Base-by-base conservation (phyloP, 2,329 filamentous ascomycete species). In the Pseudocercospora pini-densiflorae region DNA sequence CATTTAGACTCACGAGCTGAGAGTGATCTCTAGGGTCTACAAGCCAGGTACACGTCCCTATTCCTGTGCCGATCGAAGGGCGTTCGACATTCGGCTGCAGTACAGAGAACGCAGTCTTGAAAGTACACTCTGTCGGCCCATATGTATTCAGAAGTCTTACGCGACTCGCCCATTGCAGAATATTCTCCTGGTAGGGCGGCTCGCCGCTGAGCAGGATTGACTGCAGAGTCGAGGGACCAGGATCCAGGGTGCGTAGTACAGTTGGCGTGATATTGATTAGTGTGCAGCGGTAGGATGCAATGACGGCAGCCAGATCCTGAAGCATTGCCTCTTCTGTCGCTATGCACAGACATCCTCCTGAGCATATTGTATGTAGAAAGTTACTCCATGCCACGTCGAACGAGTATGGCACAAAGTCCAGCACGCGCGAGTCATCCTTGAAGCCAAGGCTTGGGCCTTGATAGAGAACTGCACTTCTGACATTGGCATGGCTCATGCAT, bases 211-310 rank as follows among this genome's bases (percentile, higher is more conserved):
- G 57, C 3, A 64, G 54, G 33, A 69, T 57, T 6, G 62, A 61
- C 19, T 61, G 16, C 1, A 69, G 60, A 16, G 59, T 57, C 8
- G 62, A 12, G 1, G 61, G 36, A n/a, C 24, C 53, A 0, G 79
- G 78, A 10, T 80, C 76, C 2, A 85, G 60, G 0, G 80, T 80
- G 16, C 79, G 78, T 0, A 86, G 84, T 16, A 90, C 80, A 0
- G 86, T 81, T 1, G 87, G 85, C 0, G 88, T 89, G 72, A 88
- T 81, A 68, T 85, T 82, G 0, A 83, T 83, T 79, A 83, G 5
- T 79, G 79, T 36, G 89, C 85, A 0, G 23, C 49, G 36, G 23
- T 54, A 59, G 1, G 31, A 24, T 12, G 33, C 53, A 27, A 68
- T 58, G 21, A 81, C 83, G 1, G 81, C 81, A 1, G 80, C 77